These are phyloP conservation scores for Pichia thaimueangensis DNA, from an alignment of 805 yeast species.

Conservation along the genomic window DNA sequence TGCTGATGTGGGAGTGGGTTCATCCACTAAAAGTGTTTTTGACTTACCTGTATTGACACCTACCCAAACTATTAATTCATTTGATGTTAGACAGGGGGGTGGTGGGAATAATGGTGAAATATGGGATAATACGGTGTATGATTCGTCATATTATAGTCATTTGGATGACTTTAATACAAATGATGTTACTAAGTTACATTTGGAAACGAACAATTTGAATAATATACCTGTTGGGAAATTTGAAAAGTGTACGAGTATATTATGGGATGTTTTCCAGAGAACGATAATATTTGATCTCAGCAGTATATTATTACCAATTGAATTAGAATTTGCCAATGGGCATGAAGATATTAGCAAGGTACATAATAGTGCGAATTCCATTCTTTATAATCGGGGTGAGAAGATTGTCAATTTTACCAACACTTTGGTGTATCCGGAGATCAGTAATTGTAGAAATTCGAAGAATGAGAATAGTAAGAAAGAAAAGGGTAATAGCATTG, in stretches of 20 bases:
- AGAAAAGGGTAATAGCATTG: not conserved
- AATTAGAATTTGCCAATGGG: constrained; percentile 12
- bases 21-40: constrained; percentile 4
- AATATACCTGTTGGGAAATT: constrained; percentile 13
- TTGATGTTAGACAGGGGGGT: not conserved
- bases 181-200: not conserved
- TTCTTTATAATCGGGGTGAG: constrained; percentile 11
- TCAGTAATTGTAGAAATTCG: not conserved
- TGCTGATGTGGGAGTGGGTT: constrained; percentile 1
- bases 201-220: constrained; percentile 6
- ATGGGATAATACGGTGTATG: not conserved
- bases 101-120: not conserved
- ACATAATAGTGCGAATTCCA: constrained; percentile 9
- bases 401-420: constrained; percentile 11
- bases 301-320: constrained; percentile 13
- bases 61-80: constrained; percentile 4
- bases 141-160: not conserved
- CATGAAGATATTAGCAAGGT: constrained; percentile 7
- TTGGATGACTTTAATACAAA: not conserved
- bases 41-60: constrained; percentile 14
- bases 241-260: constrained; percentile 12
- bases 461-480: not conserved
- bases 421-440: constrained; percentile 13
- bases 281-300: constrained; percentile 10
- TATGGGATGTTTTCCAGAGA: constrained; percentile 15